phyloP scores from a whole-genome alignment of 768 basidiomycete species.

The Tephrocybe sp. region DNA sequence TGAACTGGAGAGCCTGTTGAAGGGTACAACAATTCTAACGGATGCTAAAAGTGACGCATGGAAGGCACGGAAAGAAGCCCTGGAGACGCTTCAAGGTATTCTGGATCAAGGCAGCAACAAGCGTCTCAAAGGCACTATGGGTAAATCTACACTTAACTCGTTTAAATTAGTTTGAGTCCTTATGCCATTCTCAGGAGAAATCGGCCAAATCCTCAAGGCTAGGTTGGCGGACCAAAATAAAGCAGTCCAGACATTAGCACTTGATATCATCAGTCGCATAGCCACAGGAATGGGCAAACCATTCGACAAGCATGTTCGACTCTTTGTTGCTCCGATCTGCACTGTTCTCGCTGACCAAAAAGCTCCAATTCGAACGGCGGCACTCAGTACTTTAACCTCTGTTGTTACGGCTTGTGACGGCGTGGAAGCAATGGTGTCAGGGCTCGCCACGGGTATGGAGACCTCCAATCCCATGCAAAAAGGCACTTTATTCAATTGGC shows the following conservation, averaged over 20 bases:
- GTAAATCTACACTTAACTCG: conserved; percentile 36
- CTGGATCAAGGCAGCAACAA: conserved; percentile 92
- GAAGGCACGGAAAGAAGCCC: conserved; percentile 95
- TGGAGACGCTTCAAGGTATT: conserved; percentile 79
- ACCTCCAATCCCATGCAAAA: conserved; percentile 85
- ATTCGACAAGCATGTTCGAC: conserved; percentile 85
- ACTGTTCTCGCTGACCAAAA: conserved; percentile 93
- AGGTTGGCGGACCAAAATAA: conserved; percentile 93
- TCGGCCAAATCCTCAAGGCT: conserved; percentile 83
- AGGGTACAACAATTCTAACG: conserved; percentile 76
- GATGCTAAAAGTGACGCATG: conserved; percentile 92
- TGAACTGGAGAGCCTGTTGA: conserved; percentile 84
- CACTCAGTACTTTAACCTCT: conserved; percentile 71
- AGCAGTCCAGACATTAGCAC: conserved; percentile 83
- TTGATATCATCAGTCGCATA: conserved; percentile 87
- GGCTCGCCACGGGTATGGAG: conserved; percentile 80
- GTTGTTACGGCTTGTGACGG: conserved; percentile 85
- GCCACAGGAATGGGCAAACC: conserved; percentile 94
- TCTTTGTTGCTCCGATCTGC: conserved; percentile 74
- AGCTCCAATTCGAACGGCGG: conserved; percentile 77
- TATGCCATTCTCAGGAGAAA: conserved; percentile 62
- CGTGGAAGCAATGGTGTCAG: conserved; percentile 76
- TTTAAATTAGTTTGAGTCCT: conserved; percentile 6
- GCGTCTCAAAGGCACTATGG: conserved; percentile 86
- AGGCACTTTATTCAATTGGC: conserved; percentile 74